Evolutionary conservation across 2,329 filamentous ascomycete genomes (phyloP), one percentile per base, ranked within the genome.

Genomic region (Microascus cirrosus): DNA sequence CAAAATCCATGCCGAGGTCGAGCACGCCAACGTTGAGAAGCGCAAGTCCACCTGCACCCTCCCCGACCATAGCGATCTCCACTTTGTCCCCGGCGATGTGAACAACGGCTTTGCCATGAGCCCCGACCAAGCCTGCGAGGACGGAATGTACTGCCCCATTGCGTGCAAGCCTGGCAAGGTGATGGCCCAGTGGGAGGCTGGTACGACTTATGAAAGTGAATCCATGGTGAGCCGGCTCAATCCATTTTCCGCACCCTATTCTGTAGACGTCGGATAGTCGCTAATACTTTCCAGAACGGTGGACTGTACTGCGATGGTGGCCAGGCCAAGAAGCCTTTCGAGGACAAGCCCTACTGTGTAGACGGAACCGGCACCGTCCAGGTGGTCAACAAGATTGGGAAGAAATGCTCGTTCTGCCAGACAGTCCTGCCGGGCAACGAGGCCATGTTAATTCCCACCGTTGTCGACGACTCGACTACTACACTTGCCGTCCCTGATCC

Each of bases 31-130:
- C 56, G 60, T 83, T 34, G 72, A 77, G 64, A 84, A 83, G 71
- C 78, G 82, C 63, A 73, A 74, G 39, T 66, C 64, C 72, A 71
- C 75, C 59, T 92, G 89, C 71, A 66, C 76, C 58, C 87, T 92
- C 65, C 88, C 89, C 12, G 73, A 76, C 36, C 77, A 87, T 65
- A 77, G 81, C 34, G 85, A 86, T 57, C 72, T 92, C 65, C 81
- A 90, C 52, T 69, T 81, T 15, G 78, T 93, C 56, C 86, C 86
- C 4, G 74, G 74, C 56, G 68, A 69, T 51, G 67, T 73, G 68
- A 93, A 93, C 72, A 85, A 77, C 55, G 89, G 89, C 61, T 93
- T 88, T 84, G 89, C 88, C 50, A 84, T 92, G 82, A 87, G 85
- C 65, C 87, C 88, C 3, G 84, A 92, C 69, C 81, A 87, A 67